Evolutionary conservation across 371 early-diverging fungal species (phyloP).

Genomic region (Thermomucor indicae-seudaticae): DNA sequence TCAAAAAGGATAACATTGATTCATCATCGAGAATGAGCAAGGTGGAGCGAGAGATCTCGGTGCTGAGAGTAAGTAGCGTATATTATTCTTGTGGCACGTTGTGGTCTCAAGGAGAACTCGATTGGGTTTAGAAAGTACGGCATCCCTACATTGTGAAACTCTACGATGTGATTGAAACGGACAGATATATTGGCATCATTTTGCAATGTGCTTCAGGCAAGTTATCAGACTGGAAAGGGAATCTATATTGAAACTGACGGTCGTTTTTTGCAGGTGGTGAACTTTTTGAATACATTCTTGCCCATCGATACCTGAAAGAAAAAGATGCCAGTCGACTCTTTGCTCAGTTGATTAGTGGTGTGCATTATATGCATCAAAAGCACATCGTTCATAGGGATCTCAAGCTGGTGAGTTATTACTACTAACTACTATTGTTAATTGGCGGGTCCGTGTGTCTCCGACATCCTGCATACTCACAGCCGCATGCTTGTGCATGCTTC

Average conservation of each 20-base stretch:
- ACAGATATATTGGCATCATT: constrained; percentile 92
- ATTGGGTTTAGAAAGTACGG: constrained; percentile 59
- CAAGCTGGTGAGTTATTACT: constrained; percentile 64
- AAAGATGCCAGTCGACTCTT: constrained; percentile 87
- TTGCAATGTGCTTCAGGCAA: constrained; percentile 92
- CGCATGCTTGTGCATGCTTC: no score
- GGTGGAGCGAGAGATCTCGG: constrained; percentile 79
- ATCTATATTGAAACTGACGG: no score
- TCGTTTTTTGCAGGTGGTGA: constrained; percentile 74
- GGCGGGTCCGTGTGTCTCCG: background rate
- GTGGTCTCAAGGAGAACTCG: background rate
- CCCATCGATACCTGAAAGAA: constrained; percentile 88
- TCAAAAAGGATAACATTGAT: constrained; percentile 79
- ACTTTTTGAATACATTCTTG: constrained; percentile 93
- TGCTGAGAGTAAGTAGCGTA: constrained; percentile 60
- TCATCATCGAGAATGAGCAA: constrained; percentile 73
- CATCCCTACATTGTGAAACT: constrained; percentile 95
- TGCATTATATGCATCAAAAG: constrained; percentile 82
- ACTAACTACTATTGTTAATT: no score
- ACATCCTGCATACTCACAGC: background rate
- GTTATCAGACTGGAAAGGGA: no score
- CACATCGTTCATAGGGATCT: constrained; percentile 94
- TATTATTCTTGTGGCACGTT: background rate
- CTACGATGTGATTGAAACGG: constrained; percentile 95
- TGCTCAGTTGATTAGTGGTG: constrained; percentile 92